Conservation (phyloP, 345 rosid species). For the Salix exigua region DNA sequence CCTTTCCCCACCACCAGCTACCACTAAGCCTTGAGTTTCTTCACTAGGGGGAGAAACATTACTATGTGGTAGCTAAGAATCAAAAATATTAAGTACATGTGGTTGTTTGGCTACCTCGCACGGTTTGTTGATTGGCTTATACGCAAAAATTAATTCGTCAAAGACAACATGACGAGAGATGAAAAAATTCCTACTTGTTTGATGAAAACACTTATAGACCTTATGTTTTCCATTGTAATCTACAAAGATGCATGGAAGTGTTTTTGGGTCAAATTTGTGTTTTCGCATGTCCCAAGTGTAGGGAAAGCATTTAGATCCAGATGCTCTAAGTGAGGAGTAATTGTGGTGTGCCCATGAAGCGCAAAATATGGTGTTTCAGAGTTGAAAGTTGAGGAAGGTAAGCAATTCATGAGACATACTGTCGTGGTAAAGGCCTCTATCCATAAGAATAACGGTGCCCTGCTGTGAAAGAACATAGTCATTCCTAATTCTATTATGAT, state of each 20-base stretch:
- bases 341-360: too few relatives aligned
- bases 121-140: not conserved
- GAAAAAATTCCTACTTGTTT: not conserved
- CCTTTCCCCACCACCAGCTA: not conserved
- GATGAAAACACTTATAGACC: not conserved
- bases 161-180: not conserved
- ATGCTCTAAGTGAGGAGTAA: too few relatives aligned
- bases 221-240: not conserved
- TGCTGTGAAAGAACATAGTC: not conserved
- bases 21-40: constrained; percentile 15
- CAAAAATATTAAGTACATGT: not conserved
- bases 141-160: not conserved
- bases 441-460: not conserved
- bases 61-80: too few relatives aligned
- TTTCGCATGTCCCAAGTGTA: too few relatives aligned
- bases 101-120: not conserved
- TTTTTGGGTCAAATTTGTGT: too few relatives aligned
- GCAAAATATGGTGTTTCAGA: too few relatives aligned
- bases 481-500: not conserved
- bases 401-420: too few relatives aligned
- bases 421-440: not conserved
- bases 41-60: not conserved
- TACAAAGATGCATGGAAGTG: too few relatives aligned
- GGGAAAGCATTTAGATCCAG: too few relatives aligned
- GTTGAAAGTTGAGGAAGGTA: too few relatives aligned